Conservation (phyloP, 768 basidiomycete genomes). For the Hericium erinaceus region DNA sequence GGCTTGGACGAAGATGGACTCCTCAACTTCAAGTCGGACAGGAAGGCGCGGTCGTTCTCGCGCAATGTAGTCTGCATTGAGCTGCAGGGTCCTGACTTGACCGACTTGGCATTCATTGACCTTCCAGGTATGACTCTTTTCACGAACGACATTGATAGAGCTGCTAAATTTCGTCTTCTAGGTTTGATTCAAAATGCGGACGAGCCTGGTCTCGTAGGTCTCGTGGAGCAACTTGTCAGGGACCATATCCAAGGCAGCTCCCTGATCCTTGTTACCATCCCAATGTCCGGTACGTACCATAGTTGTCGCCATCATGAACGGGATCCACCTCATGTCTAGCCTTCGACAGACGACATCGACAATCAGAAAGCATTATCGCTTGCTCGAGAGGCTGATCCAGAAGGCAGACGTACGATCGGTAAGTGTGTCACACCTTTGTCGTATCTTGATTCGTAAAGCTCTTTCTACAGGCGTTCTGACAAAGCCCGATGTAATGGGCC, state of each 20-base stretch:
- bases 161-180: slow-evolving; percentile 7
- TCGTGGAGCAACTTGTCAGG: slow-evolving; percentile 42
- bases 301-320: background rate
- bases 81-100: slow-evolving; percentile 17
- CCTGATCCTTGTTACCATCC: slow-evolving; percentile 43
- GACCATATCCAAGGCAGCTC: slow-evolving; percentile 41
- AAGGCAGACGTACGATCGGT: slow-evolving; percentile 46
- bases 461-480: slow-evolving; percentile 35
- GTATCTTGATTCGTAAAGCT: too few species aligned
- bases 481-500: slow-evolving; percentile 36
- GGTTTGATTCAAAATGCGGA: slow-evolving; percentile 41
- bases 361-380: slow-evolving; percentile 46
- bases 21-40: background rate
- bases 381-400: slow-evolving; percentile 35
- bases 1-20: background rate
- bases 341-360: slow-evolving; percentile 41
- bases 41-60: slow-evolving; percentile 14
- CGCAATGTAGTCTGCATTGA: slow-evolving; percentile 21
- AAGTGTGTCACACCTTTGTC: too few species aligned
- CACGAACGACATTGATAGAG: background rate
- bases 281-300: slow-evolving; percentile 38
- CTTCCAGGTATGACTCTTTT: slow-evolving; percentile 16
- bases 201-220: slow-evolving; percentile 29
- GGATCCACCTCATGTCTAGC: background rate
- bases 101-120: slow-evolving; percentile 20